Evolutionary conservation across 331 rosid genomes (phyloP), one percentile per base, ranked within the genome.

Genomic region (Pyrus hybrid): DNA sequence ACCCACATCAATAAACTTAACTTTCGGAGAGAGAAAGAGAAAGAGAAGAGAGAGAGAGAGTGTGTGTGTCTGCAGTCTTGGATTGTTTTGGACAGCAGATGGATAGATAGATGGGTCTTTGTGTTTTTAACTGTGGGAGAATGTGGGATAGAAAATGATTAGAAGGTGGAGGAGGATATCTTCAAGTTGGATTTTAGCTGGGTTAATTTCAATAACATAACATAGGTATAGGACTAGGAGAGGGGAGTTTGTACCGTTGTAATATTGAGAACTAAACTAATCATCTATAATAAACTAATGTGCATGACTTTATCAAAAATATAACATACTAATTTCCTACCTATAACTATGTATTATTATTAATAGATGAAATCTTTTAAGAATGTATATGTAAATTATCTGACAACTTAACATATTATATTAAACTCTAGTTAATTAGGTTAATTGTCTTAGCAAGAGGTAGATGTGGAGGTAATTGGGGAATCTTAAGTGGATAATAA

Each of bases 1-100:
- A 87, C 90, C 92, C 88, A 82, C 95, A 83, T 84, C 87, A 83
- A 80, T 75, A 72, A 75, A 62, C 77, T 80, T 80, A 73, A 49
- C 73, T 75, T 74, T 32, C 68, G 51, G 53, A 49, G 25, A 8
- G 68, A 62, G 78, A 41, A 12, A 25, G 73, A 53, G 45, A 57
- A 41, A 66, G 64, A 77, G 64, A 57, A 73, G 22, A 60, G 54
- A 17, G 63, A 63, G 70, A 14, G 49, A 4, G 7, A 3, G 62
- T 37, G 12, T 3, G 62, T 37, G 12, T 3, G 2, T 17, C 10
- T 6, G 21, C 57, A 51, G 57, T 6, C 26, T 73, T n/a, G 22
- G 41, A 22, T 33, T 49, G 74, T 29, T 51, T 67, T 63, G 83
- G 65, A 70, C 83, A 72, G 62, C 68, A 67, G 70, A 67, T 32